These are phyloP conservation scores for Spergularia marina DNA, from an alignment of 148 eudicot genomes.

Conservation along the genomic window DNA sequence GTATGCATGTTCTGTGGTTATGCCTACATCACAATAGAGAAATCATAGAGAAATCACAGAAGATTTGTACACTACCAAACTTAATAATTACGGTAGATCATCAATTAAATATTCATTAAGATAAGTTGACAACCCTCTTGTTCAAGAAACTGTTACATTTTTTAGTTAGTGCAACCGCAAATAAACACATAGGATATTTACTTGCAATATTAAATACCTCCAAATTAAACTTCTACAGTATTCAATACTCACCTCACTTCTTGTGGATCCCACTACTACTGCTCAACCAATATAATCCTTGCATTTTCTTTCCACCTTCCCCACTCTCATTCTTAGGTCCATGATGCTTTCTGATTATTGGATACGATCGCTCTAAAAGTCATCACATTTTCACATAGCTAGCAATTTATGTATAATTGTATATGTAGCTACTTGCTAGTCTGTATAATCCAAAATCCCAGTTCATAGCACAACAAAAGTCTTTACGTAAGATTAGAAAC, in stretches of 20 bases:
- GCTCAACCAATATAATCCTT: constrained; percentile 12
- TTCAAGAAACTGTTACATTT: background rate
- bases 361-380: background rate
- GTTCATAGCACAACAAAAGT: background rate
- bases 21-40: constrained; percentile 3
- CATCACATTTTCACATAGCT: background rate
- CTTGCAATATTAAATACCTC: constrained; percentile 14
- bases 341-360: background rate
- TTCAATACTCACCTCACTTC: constrained; percentile 24
- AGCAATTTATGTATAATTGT: background rate
- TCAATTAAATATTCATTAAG: constrained; percentile 1
- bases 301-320: constrained; percentile 30
- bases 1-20: constrained; percentile 30
- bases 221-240: background rate
- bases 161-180: too few relatives aligned
- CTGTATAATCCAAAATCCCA: too few relatives aligned
- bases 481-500: too few relatives aligned
- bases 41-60: constrained; percentile 12
- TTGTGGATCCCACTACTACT: background rate
- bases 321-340: constrained; percentile 7
- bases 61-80: constrained; percentile 13
- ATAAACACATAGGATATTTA: constrained; percentile 13
- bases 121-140: constrained; percentile 20
- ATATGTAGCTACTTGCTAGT: background rate
- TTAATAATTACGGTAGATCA: constrained; percentile 13